Percentiles rank a stretch among this genome's conserved stretches.
Evolutionary conservation across 805 yeast species (phyloP).

Genomic region (Metschnikowia drakensbergensis): DNA sequence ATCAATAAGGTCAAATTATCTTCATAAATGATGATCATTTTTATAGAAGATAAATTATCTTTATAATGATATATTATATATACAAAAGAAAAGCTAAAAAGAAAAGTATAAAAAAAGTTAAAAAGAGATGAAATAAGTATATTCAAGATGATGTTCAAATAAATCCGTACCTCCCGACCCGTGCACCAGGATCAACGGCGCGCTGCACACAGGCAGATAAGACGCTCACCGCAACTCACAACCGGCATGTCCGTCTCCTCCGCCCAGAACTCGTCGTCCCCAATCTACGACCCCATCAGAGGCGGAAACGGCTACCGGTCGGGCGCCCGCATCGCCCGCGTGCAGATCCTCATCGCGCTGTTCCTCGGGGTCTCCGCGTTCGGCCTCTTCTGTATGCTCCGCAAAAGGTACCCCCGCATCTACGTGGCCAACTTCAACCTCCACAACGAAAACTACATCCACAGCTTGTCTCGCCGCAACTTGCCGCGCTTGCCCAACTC

Average conservation of each 20-base stretch:
- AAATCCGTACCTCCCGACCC: no score
- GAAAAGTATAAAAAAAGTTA: no score
- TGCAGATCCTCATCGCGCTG: constrained; percentile 71
- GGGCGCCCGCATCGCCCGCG: constrained; percentile 57
- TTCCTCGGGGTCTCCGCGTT: constrained; percentile 68
- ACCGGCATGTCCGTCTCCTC: neutral
- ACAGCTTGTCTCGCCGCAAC: constrained; percentile 42
- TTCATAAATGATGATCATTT: no score
- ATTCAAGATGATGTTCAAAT: no score
- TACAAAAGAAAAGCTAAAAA: no score
- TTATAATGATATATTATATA: no score
- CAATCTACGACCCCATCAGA: constrained; percentile 19
- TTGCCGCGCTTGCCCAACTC: constrained; percentile 61
- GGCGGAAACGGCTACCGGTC: constrained; percentile 17
- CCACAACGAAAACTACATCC: constrained; percentile 38
- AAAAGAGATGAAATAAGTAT: no score
- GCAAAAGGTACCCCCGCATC: constrained; percentile 73
- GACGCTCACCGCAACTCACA: constrained; percentile 1
- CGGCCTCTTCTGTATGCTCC: constrained; percentile 60
- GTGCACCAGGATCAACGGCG: neutral
- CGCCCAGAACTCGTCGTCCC: constrained; percentile 9
- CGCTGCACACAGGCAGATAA: neutral
- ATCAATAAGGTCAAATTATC: no score
- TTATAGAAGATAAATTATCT: no score
- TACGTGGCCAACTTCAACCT: constrained; percentile 75